Evolutionary conservation across 2,329 filamentous ascomycete genomes (phyloP).

Genomic region (Colletotrichum aenigma): DNA sequence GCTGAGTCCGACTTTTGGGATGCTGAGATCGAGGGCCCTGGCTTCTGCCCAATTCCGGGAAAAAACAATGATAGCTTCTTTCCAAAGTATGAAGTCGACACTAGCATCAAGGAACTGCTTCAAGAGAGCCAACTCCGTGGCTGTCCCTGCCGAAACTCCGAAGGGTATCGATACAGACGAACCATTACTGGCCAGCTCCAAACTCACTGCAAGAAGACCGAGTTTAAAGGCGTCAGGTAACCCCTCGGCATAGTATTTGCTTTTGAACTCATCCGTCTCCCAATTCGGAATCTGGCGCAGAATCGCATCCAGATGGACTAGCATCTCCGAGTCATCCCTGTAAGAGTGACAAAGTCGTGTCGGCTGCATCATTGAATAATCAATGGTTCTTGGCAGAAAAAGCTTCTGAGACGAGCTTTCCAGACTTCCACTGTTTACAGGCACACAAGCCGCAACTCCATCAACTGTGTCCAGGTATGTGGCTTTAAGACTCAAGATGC

Average conservation of each 20-base stretch:
- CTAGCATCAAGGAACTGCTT: neutral
- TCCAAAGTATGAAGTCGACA: neutral
- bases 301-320: neutral
- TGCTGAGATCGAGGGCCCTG: fast-evolving
- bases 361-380: neutral
- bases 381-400: neutral
- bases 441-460: neutral
- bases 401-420: fast-evolving
- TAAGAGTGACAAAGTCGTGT: neutral
- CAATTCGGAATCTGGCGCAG: fast-evolving
- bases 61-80: neutral
- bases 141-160: fast-evolving
- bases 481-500: neutral
- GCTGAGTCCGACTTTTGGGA: fast-evolving
- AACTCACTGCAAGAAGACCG: fast-evolving
- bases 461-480: neutral
- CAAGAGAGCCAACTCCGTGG: fast-evolving
- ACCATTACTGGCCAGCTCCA: neutral
- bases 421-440: fast-evolving
- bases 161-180: fast-evolving
- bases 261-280: fast-evolving
- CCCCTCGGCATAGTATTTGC: fast-evolving
- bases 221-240: neutral
- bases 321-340: neutral
- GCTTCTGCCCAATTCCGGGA: neutral